A percentile compares a stretch with the other conserved stretches of the same genome.
phyloP scores from a whole-genome alignment of 805 yeast species.

The Monosporozyma siamensis region DNA sequence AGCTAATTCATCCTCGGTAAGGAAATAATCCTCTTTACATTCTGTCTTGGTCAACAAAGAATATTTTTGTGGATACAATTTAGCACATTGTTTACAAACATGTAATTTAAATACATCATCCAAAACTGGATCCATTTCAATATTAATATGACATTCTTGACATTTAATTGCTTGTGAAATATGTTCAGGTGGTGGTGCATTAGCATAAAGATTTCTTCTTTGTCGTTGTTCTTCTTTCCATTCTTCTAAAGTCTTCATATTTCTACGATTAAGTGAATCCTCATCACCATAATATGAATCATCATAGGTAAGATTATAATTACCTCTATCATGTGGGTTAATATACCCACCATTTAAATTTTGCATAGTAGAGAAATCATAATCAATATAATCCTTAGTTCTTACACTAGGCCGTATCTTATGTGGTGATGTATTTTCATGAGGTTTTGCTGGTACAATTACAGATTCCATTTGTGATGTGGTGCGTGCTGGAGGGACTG shows the following conservation, averaged over 20 bases:
- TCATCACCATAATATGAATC: constrained; percentile 11
- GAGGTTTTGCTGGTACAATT: not conserved
- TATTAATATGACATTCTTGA: constrained; percentile 64
- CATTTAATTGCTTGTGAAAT: constrained; percentile 72
- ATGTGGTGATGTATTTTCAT: constrained; percentile 6
- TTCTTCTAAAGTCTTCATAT: constrained; percentile 39
- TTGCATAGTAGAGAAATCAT: constrained; percentile 83
- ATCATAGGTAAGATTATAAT: constrained; percentile 1
- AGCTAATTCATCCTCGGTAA: constrained; percentile 86
- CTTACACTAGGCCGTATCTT: constrained; percentile 40
- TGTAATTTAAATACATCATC: constrained; percentile 58
- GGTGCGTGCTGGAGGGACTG: constrained; percentile 4
- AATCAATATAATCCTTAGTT: constrained; percentile 64
- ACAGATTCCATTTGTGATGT: not conserved
- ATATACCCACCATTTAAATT: constrained; percentile 85
- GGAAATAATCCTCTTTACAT: constrained; percentile 80
- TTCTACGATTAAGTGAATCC: constrained; percentile 11
- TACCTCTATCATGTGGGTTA: constrained; percentile 16
- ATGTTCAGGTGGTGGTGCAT: constrained; percentile 65
- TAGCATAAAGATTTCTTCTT: constrained; percentile 43
- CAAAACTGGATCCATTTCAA: constrained; percentile 67
- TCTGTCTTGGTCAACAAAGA: constrained; percentile 90
- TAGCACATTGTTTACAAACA: constrained; percentile 75
- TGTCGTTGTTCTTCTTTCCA: constrained; percentile 51
- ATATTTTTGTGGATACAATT: constrained; percentile 74